Evolutionary conservation across 1,139 yeast genomes (phyloP), one percentile per base, ranked within the genome.

Genomic region (Geotrichum klebahnii): DNA sequence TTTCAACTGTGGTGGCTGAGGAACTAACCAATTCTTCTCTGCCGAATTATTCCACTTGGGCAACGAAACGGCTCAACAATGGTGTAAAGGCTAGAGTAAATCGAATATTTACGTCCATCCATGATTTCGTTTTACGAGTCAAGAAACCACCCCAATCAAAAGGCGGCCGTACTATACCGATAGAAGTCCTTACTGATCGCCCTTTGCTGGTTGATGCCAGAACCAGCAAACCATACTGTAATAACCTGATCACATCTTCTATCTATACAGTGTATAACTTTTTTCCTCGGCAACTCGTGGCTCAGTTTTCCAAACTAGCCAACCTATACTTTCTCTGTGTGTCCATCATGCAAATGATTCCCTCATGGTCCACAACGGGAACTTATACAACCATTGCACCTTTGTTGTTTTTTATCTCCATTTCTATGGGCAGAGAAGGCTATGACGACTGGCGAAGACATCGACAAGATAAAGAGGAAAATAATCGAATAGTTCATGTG

Each of bases 301-400:
- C 95, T 1, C 98, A 92, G 66, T 90, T 92, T 62, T 87, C 96
- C 17, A 92, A 89, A 65, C 65, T 92, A 43, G 98, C 98, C 16
- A 92, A 92, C 62, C 76, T 92, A 59, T 68, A 89, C 66, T 89
- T 92, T 67, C 69, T 92, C 78, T 75, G 81, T 8, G 94, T 92
- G 22, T 90, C 97, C 2, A 85, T 92, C 54, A 73, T 90, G 75
- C 97, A 92, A 65, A 83, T 90, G 94, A 84, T 92, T 48, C 98
- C 98, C 0, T 81, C 90, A 0, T 92, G 97, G 97, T 88, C 97
- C 2, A 89, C 98, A 2, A 92, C 98, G 0, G 98, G 97, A 54
- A 84, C 88, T 14, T 88, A 81, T 65, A 92, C 97, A 2, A 92
- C 98, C 1, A 90, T 92, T 59, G 76, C 89, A 35, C 98, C 98